Conservation (phyloP, 495 filamentous ascomycete species). For the Melanomma pulvis-pyrius region DNA sequence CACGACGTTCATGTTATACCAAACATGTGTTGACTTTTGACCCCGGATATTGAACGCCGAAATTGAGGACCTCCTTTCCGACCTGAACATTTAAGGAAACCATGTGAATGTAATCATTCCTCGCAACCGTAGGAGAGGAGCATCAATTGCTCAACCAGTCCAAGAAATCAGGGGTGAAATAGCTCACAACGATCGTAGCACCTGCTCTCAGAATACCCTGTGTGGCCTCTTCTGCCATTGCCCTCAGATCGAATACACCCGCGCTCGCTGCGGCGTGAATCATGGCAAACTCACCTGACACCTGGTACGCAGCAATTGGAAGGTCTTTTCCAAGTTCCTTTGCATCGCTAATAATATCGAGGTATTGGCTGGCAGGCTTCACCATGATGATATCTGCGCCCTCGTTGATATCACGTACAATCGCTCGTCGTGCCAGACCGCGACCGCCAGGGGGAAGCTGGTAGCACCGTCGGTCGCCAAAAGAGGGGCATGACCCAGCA, state of each 20-base stretch:
- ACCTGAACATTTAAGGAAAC: not conserved
- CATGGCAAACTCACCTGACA: slow-evolving; percentile 97
- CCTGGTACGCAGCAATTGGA: slow-evolving; percentile 93
- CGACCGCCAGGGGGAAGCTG: slow-evolving; percentile 90
- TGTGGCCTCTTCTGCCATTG: slow-evolving; percentile 92
- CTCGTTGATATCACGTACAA: slow-evolving; percentile 84
- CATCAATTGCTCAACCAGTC: slow-evolving; percentile 66
- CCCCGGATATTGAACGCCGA: not conserved
- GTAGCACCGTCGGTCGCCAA: slow-evolving; percentile 95
- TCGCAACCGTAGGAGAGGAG: not conserved
- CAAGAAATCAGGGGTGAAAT: slow-evolving; percentile 92
- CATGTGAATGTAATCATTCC: not conserved
- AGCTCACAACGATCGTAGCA: slow-evolving; percentile 86
- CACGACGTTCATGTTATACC: not conserved
- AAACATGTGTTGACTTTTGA: not conserved
- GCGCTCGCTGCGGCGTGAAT: slow-evolving; percentile 94
- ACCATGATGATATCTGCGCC: slow-evolving; percentile 99
- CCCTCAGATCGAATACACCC: slow-evolving; percentile 94
- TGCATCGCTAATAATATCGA: slow-evolving; percentile 95
- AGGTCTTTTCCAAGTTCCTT: slow-evolving; percentile 89
- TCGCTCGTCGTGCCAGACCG: slow-evolving; percentile 91
- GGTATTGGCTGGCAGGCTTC: slow-evolving; percentile 89
- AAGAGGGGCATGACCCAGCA: slow-evolving; percentile 86
- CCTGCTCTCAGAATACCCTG: slow-evolving; percentile 92
- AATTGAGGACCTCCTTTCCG: not conserved